A percentile compares a stretch with the other conserved stretches of the same genome.
These are phyloP conservation scores for Magnusiomyces ingens DNA, from an alignment of 1,139 yeast species.

Conservation along the genomic window DNA sequence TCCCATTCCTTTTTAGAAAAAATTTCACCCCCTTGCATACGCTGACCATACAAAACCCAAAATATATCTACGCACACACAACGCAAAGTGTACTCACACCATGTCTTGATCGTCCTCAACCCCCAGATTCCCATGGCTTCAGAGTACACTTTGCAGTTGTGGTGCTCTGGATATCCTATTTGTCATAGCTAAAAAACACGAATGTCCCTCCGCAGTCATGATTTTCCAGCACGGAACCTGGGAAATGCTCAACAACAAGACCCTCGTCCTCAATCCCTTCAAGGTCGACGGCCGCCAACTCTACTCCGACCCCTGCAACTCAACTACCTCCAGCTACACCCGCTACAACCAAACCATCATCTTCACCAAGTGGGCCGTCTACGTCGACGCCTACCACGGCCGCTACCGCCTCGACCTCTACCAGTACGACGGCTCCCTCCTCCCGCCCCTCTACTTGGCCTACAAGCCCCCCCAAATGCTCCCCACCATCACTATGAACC, in stretches of 20 bases:
- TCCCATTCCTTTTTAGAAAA: neutral
- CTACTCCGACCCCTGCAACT: slow-evolving; percentile 71
- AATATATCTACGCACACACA: neutral
- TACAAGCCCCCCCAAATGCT: slow-evolving; percentile 94
- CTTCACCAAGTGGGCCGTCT: slow-evolving; percentile 51
- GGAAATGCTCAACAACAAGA: slow-evolving; percentile 55
- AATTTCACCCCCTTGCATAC: neutral
- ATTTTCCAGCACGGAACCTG: slow-evolving; percentile 88
- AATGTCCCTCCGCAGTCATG: slow-evolving; percentile 75
- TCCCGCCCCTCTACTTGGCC: slow-evolving; percentile 86
- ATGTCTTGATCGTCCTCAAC: neutral
- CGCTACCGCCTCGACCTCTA: slow-evolving; percentile 66
- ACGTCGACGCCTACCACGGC: slow-evolving; percentile 76
- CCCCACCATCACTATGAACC: slow-evolving; percentile 86
- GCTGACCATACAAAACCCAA: neutral
- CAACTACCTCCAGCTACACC: slow-evolving; percentile 48
- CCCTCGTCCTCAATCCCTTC: slow-evolving; percentile 63
- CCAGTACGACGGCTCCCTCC: slow-evolving; percentile 72
- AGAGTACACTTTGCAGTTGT: no score
- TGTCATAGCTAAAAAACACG: slow-evolving; percentile 49
- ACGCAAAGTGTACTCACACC: neutral
- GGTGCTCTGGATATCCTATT: neutral
- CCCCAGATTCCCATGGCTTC: no score
- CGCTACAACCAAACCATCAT: slow-evolving; percentile 65
- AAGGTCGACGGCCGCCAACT: slow-evolving; percentile 90